Percentiles rank a stretch among this genome's conserved stretches.
phyloP scores from a whole-genome alignment of 2,329 filamentous ascomycete species.

The Fusarium avenaceum region DNA sequence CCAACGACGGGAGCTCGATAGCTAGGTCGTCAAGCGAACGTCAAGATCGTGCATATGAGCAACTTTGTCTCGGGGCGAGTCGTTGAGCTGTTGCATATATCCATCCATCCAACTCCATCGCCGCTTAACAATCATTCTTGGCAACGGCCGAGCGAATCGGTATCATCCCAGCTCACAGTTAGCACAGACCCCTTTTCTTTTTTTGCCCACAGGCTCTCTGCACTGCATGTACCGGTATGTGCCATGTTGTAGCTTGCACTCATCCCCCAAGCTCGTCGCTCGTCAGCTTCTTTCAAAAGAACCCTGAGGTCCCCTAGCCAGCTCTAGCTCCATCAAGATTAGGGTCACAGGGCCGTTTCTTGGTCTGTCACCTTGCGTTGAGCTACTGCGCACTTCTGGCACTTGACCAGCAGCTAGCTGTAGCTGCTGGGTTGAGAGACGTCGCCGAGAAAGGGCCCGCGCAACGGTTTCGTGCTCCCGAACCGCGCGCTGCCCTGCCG shows the following conservation, averaged over 20 bases:
- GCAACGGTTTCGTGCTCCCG: slow-evolving; percentile 22
- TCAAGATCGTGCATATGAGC: slow-evolving; percentile 3
- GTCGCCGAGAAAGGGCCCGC: neutral
- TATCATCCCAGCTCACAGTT: slow-evolving; percentile 18
- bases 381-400: neutral
- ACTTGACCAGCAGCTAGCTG: neutral
- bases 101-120: neutral
- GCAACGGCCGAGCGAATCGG: slow-evolving; percentile 23
- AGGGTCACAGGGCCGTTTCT: slow-evolving; percentile 4
- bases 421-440: neutral
- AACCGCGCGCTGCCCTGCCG: neutral
- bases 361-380: slow-evolving; percentile 12
- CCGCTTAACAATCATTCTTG: slow-evolving; percentile 2
- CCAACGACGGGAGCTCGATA: slow-evolving; percentile 3
- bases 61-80: slow-evolving; percentile 1
- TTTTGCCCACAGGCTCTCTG: neutral
- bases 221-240: neutral
- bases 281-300: slow-evolving; percentile 24
- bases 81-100: neutral
- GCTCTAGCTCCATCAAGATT: slow-evolving; percentile 27
- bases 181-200: slow-evolving; percentile 20
- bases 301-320: slow-evolving; percentile 2
- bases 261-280: slow-evolving; percentile 1
- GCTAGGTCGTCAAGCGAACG: neutral
- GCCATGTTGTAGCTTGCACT: neutral